phyloP scores from a whole-genome alignment of 176 grass and related monocot species.

The Paspalum vaginatum region DNA sequence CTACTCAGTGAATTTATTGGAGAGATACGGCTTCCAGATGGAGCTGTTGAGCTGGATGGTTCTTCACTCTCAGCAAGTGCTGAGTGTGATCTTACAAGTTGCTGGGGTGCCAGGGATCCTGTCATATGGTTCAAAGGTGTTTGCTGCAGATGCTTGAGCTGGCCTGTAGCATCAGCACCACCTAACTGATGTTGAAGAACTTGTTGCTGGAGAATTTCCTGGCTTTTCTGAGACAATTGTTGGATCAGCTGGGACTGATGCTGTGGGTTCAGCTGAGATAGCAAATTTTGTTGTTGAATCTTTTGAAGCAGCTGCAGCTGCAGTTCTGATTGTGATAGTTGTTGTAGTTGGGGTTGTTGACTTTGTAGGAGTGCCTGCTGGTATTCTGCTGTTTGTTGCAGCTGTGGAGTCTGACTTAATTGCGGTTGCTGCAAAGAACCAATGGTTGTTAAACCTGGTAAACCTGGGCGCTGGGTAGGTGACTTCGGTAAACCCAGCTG shows the following conservation, averaged over 20 bases:
- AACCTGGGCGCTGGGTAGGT: constrained; percentile 49
- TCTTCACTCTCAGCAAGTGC: constrained; percentile 53
- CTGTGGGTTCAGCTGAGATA: constrained; percentile 82
- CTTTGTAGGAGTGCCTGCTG: constrained; percentile 78
- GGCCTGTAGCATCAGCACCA: constrained; percentile 43
- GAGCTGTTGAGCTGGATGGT: constrained; percentile 65
- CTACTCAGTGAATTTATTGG: constrained; percentile 61
- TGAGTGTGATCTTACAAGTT: constrained; percentile 70
- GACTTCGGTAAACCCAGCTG: constrained; percentile 68
- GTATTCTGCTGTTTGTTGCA: constrained; percentile 73
- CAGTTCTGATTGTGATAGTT: constrained; percentile 72
- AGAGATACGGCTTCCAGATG: constrained; percentile 62
- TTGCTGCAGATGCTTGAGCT: constrained; percentile 68
- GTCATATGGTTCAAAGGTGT: constrained; percentile 41
- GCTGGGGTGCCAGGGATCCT: constrained; percentile 55
- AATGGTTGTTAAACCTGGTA: constrained; percentile 37
- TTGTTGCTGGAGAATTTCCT: constrained; percentile 70
- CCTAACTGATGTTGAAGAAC: constrained; percentile 68
- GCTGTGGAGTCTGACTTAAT: constrained; percentile 53
- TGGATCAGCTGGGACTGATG: constrained; percentile 74
- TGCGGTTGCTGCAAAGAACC: constrained; percentile 60
- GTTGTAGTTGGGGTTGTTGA: constrained; percentile 78
- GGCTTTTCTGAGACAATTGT: constrained; percentile 75
- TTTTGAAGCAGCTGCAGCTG: constrained; percentile 97
- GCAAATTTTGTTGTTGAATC: constrained; percentile 86